Base-by-base conservation (phyloP, 2,329 filamentous ascomycete species). In the Canariomyces notabilis region DNA sequence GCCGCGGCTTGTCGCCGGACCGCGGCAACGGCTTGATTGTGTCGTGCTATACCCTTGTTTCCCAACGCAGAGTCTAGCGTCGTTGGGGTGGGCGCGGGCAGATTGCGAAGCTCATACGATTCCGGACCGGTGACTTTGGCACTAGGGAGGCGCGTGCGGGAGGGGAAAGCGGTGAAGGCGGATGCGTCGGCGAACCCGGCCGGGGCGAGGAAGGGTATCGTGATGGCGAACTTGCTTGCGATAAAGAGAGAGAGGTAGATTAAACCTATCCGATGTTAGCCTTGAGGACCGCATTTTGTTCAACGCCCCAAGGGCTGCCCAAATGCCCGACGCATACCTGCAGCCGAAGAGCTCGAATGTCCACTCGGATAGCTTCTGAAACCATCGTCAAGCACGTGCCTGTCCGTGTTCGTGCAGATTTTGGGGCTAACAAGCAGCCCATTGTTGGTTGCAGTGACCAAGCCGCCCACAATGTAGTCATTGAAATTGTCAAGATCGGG, bases 241-340 rank as follows among this genome's bases (percentile, higher is more conserved):
- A 97, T 76, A 73, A 89, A 96, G 41, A 97, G 79, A 2, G 85
- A 85, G 14, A 95, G 77, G 64, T 96, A 95, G 43, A 89, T 79
- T 42, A 96, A 71, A 1, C 90, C 90, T 9, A 84, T 83, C 57
- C n/a, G 4, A 5, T 16, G 39, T 42, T 20, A 43, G 42, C n/a
- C 20, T 12, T 4, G 14, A 11, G 11, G n/a, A n/a, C 9, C 22
- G 20, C 6, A 5, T 6, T 6, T 18, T 22, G 31, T 18, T 31
- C 4, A 7, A 22, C 5, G 5, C 5, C 11, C 11, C 26, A 11
- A 19, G 2, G 2, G 6, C 4, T 4, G 15, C 6, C 9, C 9
- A 16, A 19, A 4, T 1, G 7, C 18, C n/a, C 86, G 77, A 51
- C 85, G 82, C 33, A 83, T 52, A 89, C 19, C 84, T 70, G 68